phyloP scores from a whole-genome alignment of 129 eudicot species.

The Glebionis coronaria region DNA sequence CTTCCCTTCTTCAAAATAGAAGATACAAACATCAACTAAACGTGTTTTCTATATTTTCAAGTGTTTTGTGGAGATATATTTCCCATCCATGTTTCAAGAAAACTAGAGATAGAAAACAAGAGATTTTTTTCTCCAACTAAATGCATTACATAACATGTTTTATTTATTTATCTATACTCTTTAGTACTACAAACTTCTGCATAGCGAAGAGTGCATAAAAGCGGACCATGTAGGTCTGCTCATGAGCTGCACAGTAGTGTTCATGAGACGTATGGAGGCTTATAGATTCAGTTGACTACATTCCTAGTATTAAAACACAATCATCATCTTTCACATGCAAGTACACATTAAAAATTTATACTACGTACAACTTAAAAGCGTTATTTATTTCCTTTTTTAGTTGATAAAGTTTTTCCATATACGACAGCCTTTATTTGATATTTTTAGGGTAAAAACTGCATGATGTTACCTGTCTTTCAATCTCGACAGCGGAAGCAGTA shows the following conservation, averaged over 20 bases:
- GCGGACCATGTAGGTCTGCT: neutral
- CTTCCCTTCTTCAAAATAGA: no score
- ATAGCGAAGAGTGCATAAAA: neutral
- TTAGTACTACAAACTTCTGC: neutral
- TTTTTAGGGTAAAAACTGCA: constrained; percentile 2
- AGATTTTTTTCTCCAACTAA: no score
- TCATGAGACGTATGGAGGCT: neutral
- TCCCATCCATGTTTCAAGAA: no score
- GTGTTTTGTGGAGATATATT: no score
- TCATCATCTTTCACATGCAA: constrained; percentile 3
- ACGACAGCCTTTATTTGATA: constrained; percentile 5
- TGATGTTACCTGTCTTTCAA: constrained; percentile 80
- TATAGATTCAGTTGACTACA: neutral
- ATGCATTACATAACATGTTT: neutral
- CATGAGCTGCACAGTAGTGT: neutral
- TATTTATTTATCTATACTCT: neutral
- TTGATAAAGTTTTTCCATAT: neutral
- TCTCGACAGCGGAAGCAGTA: constrained; percentile 77
- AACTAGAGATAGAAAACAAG: no score
- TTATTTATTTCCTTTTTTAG: no score
- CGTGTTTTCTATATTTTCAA: no score
- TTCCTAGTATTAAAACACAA: neutral
- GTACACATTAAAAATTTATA: neutral
- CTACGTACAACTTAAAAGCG: neutral
- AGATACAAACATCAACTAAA: no score